These are phyloP conservation scores for Cryptococcus depauperatus DNA, from an alignment of 1,284 basidiomycete species.

Conservation along the genomic window DNA sequence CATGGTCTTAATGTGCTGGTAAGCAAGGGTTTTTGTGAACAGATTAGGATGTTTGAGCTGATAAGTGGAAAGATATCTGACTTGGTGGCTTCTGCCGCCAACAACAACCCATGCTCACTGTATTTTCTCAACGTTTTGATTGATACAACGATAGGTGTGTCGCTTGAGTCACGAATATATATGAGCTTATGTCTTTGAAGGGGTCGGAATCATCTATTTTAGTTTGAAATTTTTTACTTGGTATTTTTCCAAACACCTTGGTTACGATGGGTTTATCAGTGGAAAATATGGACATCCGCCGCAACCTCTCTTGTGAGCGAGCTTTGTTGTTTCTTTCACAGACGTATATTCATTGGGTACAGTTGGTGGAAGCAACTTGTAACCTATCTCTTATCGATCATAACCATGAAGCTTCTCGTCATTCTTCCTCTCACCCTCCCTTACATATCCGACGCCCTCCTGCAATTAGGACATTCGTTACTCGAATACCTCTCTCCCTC, in stretches of 20 bases:
- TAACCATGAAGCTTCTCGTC: constrained; percentile 85
- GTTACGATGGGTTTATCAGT: constrained; percentile 68
- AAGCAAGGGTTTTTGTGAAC: constrained; percentile 10
- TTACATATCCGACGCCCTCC: constrained; percentile 59
- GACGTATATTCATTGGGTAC: background rate
- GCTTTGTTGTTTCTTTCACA: background rate
- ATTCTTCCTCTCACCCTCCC: constrained; percentile 57
- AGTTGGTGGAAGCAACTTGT: constrained; percentile 75
- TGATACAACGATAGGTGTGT: constrained; percentile 83
- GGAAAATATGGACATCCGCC: constrained; percentile 82
- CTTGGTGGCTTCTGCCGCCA: constrained; percentile 54
- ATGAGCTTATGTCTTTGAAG: too few relatives aligned
- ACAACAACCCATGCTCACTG: constrained; percentile 75
- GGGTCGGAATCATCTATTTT: constrained; percentile 76
- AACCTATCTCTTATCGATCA: constrained; percentile 73
- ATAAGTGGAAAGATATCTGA: constrained; percentile 35
- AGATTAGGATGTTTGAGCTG: too few relatives aligned
- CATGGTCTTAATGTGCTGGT: constrained; percentile 80
- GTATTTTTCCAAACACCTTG: constrained; percentile 58
- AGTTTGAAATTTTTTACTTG: constrained; percentile 63
- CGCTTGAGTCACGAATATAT: too few relatives aligned
- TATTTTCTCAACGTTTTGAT: constrained; percentile 93
- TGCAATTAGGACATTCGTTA: constrained; percentile 68
- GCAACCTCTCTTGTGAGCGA: constrained; percentile 43
- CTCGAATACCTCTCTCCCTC: constrained; percentile 67